Evolutionary conservation across 306 rosid species (phyloP), one percentile per base, ranked within the genome.

Genomic region (Prunus campanulata): DNA sequence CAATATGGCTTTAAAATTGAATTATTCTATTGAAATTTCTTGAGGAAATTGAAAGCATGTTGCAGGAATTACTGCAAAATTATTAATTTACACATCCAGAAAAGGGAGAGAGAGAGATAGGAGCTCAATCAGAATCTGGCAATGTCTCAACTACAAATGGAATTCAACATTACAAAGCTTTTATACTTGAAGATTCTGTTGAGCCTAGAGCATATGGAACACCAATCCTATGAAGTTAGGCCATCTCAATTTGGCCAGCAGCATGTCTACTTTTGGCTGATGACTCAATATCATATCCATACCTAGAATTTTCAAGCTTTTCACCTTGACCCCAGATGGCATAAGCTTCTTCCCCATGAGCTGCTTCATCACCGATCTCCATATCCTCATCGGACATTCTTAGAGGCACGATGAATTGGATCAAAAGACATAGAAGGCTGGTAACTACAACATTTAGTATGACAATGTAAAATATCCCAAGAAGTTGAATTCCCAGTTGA

Each of bases 281-380:
- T 18, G 59, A 47, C 22, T 76, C 73, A 16, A 68, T 12, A 42
- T 68, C 80, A 56, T 66, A 68, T 42, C 54, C 79, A 3, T 56
- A 49, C 64, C 8, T 79, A 4, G 78, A 56, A 48, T 60, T 72
- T 12, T 66, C 85, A 52, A 74, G 68, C 77, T 78, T 85, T 68
- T 85, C 88, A 1, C 83, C 86, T 2, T 85, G 79, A 3, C 88
- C 88, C 88, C 88, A 85, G 44, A 85, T 75, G 16, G 86, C 86
- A 30, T 85, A 79, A 14, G 88, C 88, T 52, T 85, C 88, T 72
- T 85, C 88, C 0, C 88, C 85, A 20, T 82, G 88, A 44, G 79
- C 86, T 0, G 88, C 86, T 71, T 81, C 88, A 48, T 85, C 88
- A 3, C 88, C 88, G 16, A 85, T 78, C 16, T 80, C 88, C 83